Evolutionary conservation across 495 filamentous ascomycete genomes (phyloP), one percentile per base, ranked within the genome.

Genomic region (Penicillium odoratum): DNA sequence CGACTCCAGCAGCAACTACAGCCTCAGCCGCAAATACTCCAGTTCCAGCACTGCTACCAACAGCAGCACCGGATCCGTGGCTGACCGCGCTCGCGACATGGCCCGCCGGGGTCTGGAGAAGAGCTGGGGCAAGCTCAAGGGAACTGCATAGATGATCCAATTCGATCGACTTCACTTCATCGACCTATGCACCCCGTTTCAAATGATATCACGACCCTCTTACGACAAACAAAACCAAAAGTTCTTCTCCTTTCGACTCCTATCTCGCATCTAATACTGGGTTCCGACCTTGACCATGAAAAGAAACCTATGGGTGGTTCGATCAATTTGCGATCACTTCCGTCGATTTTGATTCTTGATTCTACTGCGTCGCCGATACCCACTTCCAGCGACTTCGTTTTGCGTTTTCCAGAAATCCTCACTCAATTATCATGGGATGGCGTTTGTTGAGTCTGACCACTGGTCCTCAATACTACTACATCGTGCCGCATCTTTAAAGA

Each of bases 51-150:
- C 67, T 36, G 61, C 60, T 28, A 76, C 76, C 33, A 60, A 64
- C 45, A 76, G 70, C 65, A 77, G 74, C 55, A 58, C 71, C 21
- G 65, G 67, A 31, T 79, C 76, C 2, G 65, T 73, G 13, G 67
- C 72, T 30, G 73, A 75, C 44, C 73, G 74, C 4, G 74, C 73
- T 52, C 70, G 71, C 30, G 73, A 75, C 36, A 72, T 72, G 59
- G 76, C 76, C 57, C 69, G 70, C 43, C 69, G 67, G 26, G 71
- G 74, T 42, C 61, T 79, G 15, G 73, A 77, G 62, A 76, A 73
- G 65, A 71, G 74, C 51, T 79, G 76, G 76, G 73, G 69, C 53
- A 77, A 76, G 65, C 59, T 79, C 48, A 75, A 67, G 66, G 69
- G 72, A 34, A 68, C 69, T 62, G 68, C 75, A 57, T 78, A 74